These are phyloP conservation scores for Melanogaster broomeanus DNA, from an alignment of 768 basidiomycete species.

Conservation along the genomic window DNA sequence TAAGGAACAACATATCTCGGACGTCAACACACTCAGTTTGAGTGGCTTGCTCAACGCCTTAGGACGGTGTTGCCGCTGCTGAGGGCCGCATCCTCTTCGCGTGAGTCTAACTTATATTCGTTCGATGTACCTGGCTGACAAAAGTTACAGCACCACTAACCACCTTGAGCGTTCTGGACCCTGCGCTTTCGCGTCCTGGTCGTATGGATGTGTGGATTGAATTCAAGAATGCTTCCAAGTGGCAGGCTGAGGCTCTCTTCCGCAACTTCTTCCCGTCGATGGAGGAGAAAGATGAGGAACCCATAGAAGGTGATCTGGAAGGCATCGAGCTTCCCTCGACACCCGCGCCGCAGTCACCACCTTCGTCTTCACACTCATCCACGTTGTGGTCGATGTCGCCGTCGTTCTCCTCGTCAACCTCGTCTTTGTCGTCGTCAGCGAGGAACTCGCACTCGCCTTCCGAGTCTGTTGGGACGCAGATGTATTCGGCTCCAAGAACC, in stretches of 20 bases:
- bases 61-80: constrained; percentile 83
- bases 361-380: constrained; percentile 43
- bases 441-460: constrained; percentile 28
- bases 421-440: constrained; percentile 37
- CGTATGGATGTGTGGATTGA: constrained; percentile 93
- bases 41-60: constrained; percentile 83
- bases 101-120: constrained; percentile 45
- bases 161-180: constrained; percentile 89
- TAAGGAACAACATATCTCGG: constrained; percentile 65
- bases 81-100: constrained; percentile 90
- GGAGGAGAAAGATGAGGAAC: constrained; percentile 54
- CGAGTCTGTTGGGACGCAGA: constrained; percentile 18
- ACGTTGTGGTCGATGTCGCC: constrained; percentile 47
- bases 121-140: not conserved
- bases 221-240: constrained; percentile 83
- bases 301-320: constrained; percentile 44
- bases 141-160: constrained; percentile 69
- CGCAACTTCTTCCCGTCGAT: constrained; percentile 87
- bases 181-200: constrained; percentile 88
- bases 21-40: constrained; percentile 79
- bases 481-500: constrained; percentile 55
- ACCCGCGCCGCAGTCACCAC: constrained; percentile 44
- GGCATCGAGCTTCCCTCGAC: constrained; percentile 44
- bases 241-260: constrained; percentile 86
- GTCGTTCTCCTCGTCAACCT: constrained; percentile 44